phyloP scores from a whole-genome alignment of 768 basidiomycete genomes.

The Pleurotus ostreatus region DNA sequence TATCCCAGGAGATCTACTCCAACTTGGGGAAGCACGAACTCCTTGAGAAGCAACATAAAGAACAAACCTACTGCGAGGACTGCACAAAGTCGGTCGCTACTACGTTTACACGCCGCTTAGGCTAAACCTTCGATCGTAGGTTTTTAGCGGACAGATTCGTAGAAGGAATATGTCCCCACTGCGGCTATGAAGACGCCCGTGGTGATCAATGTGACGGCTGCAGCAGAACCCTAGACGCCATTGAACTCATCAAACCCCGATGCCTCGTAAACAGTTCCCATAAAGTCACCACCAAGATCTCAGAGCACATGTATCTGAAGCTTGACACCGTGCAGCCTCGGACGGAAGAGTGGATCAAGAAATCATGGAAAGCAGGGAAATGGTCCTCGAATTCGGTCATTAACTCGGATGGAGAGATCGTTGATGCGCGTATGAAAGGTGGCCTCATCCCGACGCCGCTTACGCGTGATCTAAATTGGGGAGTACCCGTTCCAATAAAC shows the following conservation, averaged over 20 bases:
- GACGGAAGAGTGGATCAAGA: constrained; percentile 85
- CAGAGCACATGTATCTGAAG: constrained; percentile 89
- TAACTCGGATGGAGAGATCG: constrained; percentile 80
- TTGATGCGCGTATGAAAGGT: constrained; percentile 82
- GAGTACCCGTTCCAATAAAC: constrained; percentile 85
- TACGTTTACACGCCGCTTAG: not conserved
- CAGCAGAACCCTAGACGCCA: constrained; percentile 86
- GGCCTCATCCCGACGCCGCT: constrained; percentile 88
- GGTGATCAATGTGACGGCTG: constrained; percentile 98
- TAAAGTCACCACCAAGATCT: constrained; percentile 66
- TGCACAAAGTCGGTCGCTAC: constrained; percentile 63
- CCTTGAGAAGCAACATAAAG: constrained; percentile 79
- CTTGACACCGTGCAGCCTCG: constrained; percentile 79
- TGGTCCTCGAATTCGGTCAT: constrained; percentile 95
- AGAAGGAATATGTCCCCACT: constrained; percentile 96
- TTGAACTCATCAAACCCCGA: constrained; percentile 91
- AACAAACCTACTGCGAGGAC: constrained; percentile 94
- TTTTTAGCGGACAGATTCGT: constrained; percentile 98
- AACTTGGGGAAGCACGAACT: constrained; percentile 76
- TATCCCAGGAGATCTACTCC: constrained; percentile 85
- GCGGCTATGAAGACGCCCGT: constrained; percentile 91
- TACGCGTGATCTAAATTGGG: constrained; percentile 94
- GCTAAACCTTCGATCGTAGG: constrained; percentile 28
- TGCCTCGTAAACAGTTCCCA: constrained; percentile 86
- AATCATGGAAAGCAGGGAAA: constrained; percentile 73